These are phyloP conservation scores for Cladosporium sp. DNA, from an alignment of 2,329 filamentous ascomycete genomes.

Conservation along the genomic window DNA sequence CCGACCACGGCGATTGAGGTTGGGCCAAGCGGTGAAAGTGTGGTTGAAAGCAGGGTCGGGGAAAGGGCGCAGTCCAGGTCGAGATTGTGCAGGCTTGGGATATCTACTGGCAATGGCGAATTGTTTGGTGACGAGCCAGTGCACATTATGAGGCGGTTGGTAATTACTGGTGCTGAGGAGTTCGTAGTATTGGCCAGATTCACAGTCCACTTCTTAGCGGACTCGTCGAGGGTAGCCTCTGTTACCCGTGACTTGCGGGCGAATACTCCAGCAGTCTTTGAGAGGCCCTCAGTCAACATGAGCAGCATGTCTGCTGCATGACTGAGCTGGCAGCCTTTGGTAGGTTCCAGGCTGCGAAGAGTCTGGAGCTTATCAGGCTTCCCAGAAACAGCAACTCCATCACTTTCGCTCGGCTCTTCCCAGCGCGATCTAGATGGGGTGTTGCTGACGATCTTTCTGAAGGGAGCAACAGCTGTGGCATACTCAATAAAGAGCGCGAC, in stretches of 20 bases:
- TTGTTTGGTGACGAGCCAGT: constrained; percentile 57
- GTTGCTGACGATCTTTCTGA: constrained; percentile 52
- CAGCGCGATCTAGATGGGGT: constrained; percentile 39
- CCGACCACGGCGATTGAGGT: constrained; percentile 59
- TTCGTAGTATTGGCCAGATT: constrained; percentile 32
- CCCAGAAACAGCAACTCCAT: constrained; percentile 27
- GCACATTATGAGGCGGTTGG: constrained; percentile 55
- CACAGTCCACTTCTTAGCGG: constrained; percentile 42
- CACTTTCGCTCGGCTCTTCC: constrained; percentile 31
- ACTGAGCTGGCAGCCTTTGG: constrained; percentile 58
- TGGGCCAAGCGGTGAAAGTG: constrained; percentile 40
- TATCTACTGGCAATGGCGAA: constrained; percentile 44
- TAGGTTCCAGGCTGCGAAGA: constrained; percentile 56
- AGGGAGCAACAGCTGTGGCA: constrained; percentile 55
- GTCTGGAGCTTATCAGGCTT: constrained; percentile 55
- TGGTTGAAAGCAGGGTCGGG: constrained; percentile 49
- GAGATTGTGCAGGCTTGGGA: constrained; percentile 44
- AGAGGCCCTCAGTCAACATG: constrained; percentile 50
- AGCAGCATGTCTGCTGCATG: constrained; percentile 59
- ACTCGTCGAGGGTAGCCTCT: constrained; percentile 41
- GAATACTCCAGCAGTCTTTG: constrained; percentile 42
- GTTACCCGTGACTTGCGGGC: constrained; percentile 42
- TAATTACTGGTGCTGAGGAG: constrained; percentile 37
- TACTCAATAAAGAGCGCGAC: constrained; percentile 60
- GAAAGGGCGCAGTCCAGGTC: constrained; percentile 59